Evolutionary conservation across 805 yeast genomes (phyloP).

Genomic region (Candida broadrunensis): DNA sequence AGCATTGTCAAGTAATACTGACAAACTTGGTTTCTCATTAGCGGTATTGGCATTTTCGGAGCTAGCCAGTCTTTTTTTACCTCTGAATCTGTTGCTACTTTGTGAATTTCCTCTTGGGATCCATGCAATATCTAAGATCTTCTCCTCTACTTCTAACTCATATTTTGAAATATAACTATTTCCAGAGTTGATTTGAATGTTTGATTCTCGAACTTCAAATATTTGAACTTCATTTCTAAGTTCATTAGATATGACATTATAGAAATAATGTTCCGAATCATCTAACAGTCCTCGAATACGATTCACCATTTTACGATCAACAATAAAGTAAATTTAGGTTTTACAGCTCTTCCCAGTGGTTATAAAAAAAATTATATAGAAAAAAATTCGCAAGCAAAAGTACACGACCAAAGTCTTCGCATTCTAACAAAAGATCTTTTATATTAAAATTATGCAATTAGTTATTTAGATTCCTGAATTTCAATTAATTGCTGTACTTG

Average conservation of each 20-base stretch:
- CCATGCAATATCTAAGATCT: slow-evolving; percentile 38
- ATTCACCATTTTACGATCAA: neutral
- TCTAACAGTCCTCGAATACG: slow-evolving; percentile 17
- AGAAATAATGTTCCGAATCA: slow-evolving; percentile 26
- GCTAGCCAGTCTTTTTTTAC: slow-evolving; percentile 20
- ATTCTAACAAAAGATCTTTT: neutral
- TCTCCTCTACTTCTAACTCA: slow-evolving; percentile 41
- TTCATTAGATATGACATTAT: slow-evolving; percentile 39
- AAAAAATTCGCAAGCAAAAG: neutral
- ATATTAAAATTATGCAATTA: slow-evolving; percentile 1
- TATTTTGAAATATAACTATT: slow-evolving; percentile 23
- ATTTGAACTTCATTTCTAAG: slow-evolving; percentile 48
- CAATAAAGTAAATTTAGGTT: no score
- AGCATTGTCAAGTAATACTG: slow-evolving; percentile 31
- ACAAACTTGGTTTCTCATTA: slow-evolving; percentile 17
- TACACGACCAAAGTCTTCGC: neutral
- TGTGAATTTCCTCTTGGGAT: slow-evolving; percentile 8
- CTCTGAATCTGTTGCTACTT: slow-evolving; percentile 9
- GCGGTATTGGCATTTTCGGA: slow-evolving; percentile 1
- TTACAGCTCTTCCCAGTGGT: neutral
- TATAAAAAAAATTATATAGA: neutral
- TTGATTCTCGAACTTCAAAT: slow-evolving; percentile 6
- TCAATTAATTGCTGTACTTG: slow-evolving; percentile 88
- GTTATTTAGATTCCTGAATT: slow-evolving; percentile 36
- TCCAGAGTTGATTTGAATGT: slow-evolving; percentile 9